phyloP scores from a whole-genome alignment of 2,329 filamentous ascomycete species.

The Hirsutella thompsonii region DNA sequence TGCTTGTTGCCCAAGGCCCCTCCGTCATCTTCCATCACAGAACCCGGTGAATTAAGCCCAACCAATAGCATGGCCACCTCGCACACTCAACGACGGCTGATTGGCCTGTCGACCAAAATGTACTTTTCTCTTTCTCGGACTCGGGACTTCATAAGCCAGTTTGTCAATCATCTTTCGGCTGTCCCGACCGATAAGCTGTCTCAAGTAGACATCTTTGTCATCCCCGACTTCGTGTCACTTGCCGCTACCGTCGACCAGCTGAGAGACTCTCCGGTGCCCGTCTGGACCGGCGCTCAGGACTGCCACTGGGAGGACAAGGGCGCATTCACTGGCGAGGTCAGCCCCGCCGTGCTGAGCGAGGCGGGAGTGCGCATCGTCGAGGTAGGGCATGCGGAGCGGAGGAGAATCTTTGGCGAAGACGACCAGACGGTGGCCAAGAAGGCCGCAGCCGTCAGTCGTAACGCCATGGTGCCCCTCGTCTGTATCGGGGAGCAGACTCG shows the following conservation, averaged over 20 bases:
- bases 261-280: conserved; percentile 20
- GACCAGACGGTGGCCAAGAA: conserved; percentile 56
- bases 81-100: conserved; percentile 38
- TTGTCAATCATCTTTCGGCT: conserved; percentile 33
- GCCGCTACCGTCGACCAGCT: conserved; percentile 36
- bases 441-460: conserved; percentile 51
- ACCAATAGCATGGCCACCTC: conserved; percentile 4
- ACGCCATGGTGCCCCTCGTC: conserved; percentile 64
- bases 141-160: conserved; percentile 35
- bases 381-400: conserved; percentile 69
- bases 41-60: neutral
- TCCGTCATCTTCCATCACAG: too few relatives aligned
- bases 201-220: conserved; percentile 58
- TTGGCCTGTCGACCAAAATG: conserved; percentile 68
- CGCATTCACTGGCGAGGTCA: conserved; percentile 68
- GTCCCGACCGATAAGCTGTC: conserved; percentile 26
- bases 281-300: conserved; percentile 63
- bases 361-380: conserved; percentile 63
- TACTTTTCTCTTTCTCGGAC: conserved; percentile 62
- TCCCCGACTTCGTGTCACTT: conserved; percentile 65
- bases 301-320: conserved; percentile 57
- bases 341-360: conserved; percentile 51
- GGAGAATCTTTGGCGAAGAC: conserved; percentile 61
- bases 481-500: conserved; percentile 62
- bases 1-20: too few relatives aligned